Evolutionary conservation across 2,329 filamentous ascomycete genomes (phyloP).

Genomic region (Fusarium oligoseptatum): DNA sequence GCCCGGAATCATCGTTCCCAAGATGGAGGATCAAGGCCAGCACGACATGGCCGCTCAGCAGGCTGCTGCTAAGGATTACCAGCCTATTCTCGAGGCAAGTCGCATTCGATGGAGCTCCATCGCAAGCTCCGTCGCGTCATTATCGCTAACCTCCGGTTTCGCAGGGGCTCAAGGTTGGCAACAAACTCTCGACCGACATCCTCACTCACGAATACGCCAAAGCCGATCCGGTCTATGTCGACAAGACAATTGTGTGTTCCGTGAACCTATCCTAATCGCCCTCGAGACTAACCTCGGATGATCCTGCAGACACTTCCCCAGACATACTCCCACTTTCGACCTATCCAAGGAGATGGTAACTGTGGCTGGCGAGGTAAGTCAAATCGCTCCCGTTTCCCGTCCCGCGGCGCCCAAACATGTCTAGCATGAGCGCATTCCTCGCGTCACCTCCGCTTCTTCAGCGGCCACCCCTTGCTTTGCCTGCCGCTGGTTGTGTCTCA

Average conservation of each 20-base stretch:
- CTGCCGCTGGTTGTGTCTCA: constrained; percentile 37
- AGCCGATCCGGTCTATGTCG: constrained; percentile 85
- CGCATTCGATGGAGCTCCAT: constrained; percentile 3
- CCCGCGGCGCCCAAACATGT: constrained; percentile 17
- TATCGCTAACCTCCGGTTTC: constrained; percentile 31
- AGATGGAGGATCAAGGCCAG: constrained; percentile 52
- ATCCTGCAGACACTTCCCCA: constrained; percentile 77
- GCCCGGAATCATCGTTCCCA: constrained; percentile 28
- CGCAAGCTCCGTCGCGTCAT: constrained; percentile 19
- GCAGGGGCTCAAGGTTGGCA: constrained; percentile 86
- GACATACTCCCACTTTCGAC: constrained; percentile 89
- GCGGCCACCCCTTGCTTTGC: constrained; percentile 24
- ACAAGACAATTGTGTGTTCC: constrained; percentile 84
- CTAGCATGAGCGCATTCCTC: constrained; percentile 13
- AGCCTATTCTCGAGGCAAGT: constrained; percentile 68
- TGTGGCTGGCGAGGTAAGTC: constrained; percentile 96
- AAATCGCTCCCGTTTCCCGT: constrained; percentile 24
- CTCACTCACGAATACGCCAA: constrained; percentile 90
- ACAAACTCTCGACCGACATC: constrained; percentile 79
- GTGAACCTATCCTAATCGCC: constrained; percentile 12
- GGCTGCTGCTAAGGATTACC: constrained; percentile 70
- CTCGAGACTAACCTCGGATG: constrained; percentile 28
- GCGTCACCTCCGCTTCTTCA: constrained; percentile 13
- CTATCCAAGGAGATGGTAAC: constrained; percentile 91
- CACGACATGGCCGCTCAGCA: constrained; percentile 70